Percentiles rank a stretch among this genome's conserved stretches.
Evolutionary conservation across 345 rosid species (phyloP).

Genomic region (Melaleuca quinquenervia): DNA sequence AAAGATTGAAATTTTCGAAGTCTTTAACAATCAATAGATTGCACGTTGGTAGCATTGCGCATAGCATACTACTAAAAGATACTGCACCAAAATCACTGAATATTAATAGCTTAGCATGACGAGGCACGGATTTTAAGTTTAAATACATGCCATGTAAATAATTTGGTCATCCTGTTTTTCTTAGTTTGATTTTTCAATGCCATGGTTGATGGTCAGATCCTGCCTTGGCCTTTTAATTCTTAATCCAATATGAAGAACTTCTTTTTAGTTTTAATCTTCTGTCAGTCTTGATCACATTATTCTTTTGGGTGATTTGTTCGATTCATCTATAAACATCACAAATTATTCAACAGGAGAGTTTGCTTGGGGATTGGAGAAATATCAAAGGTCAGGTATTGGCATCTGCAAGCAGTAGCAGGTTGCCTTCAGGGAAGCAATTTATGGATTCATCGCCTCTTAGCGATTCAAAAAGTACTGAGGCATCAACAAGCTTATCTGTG

Average conservation of each 20-base stretch:
- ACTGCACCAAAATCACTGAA: neutral
- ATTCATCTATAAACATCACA: neutral
- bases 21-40: neutral
- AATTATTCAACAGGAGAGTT: constrained; percentile 41
- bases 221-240: neutral
- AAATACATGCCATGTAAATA: neutral
- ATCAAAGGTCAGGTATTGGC: constrained; percentile 55
- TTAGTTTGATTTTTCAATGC: neutral
- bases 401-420: constrained; percentile 66
- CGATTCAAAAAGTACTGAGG: constrained; percentile 70
- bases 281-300: neutral
- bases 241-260: neutral
- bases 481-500: constrained; percentile 44
- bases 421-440: constrained; percentile 53
- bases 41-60: neutral
- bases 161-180: neutral
- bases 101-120: neutral
- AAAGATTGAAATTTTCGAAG: neutral
- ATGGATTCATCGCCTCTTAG: constrained; percentile 44
- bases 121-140: neutral
- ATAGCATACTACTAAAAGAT: neutral
- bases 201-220: neutral
- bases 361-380: constrained; percentile 69
- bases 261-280: neutral
- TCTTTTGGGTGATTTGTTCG: neutral